These are phyloP conservation scores for Biscutella laevigata DNA, from an alignment of 441 rosid genomes.

Conservation along the genomic window DNA sequence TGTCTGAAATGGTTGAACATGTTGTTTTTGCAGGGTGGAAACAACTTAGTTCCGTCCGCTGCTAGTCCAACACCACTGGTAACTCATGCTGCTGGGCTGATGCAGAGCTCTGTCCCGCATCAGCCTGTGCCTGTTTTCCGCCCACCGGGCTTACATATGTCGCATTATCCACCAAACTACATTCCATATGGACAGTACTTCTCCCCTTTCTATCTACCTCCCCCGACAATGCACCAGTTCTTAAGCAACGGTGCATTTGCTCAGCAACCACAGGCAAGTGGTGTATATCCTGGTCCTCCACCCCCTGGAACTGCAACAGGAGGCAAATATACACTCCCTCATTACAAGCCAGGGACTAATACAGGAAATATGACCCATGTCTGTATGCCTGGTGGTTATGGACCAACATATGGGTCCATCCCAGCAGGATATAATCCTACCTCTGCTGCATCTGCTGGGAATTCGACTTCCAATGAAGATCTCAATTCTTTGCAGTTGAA, in stretches of 20 bases:
- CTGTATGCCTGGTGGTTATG: slow-evolving; percentile 73
- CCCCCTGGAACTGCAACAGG: slow-evolving; percentile 59
- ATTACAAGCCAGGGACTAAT: slow-evolving; percentile 71
- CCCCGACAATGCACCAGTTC: slow-evolving; percentile 71
- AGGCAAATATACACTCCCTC: slow-evolving; percentile 70
- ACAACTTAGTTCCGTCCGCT: slow-evolving; percentile 57
- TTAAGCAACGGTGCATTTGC: slow-evolving; percentile 68
- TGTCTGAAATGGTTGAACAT: slow-evolving; percentile 22
- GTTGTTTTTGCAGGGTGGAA: slow-evolving; percentile 57
- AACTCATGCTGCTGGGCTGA: slow-evolving; percentile 69
- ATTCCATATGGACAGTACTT: slow-evolving; percentile 71
- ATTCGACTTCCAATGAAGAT: slow-evolving; percentile 64
- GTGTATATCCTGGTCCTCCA: slow-evolving; percentile 69
- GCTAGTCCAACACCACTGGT: slow-evolving; percentile 58
- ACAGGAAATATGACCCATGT: slow-evolving; percentile 57
- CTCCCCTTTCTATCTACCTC: slow-evolving; percentile 69
- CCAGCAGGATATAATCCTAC: slow-evolving; percentile 65
- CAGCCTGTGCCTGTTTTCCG: slow-evolving; percentile 77
- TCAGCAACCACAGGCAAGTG: slow-evolving; percentile 76
- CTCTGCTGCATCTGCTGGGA: slow-evolving; percentile 57
- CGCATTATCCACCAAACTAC: slow-evolving; percentile 83
- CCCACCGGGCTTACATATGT: slow-evolving; percentile 66
- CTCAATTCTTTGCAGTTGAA: slow-evolving; percentile 65
- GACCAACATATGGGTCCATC: slow-evolving; percentile 60
- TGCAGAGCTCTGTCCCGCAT: slow-evolving; percentile 82